These are phyloP conservation scores for Edaphochlamys debaryana DNA, from an alignment of 139 green algal species.

Conservation along the genomic window DNA sequence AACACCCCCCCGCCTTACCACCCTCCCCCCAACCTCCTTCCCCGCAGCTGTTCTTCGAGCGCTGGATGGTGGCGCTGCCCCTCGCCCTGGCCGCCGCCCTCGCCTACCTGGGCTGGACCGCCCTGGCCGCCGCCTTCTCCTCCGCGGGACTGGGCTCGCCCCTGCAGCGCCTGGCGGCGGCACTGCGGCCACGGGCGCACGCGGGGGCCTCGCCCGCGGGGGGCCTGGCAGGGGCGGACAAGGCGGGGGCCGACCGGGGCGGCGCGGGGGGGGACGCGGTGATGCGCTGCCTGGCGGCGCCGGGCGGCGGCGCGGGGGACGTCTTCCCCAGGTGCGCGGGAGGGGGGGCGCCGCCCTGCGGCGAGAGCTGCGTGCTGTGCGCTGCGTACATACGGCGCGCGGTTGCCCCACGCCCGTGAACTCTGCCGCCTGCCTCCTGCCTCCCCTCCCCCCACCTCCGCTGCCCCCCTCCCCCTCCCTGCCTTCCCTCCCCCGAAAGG, in stretches of 20 bases:
- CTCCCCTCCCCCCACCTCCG: too few species aligned
- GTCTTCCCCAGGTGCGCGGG: not conserved
- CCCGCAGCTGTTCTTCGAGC: slow-evolving; percentile 32
- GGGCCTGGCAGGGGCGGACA: not conserved
- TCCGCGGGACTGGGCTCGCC: too few species aligned
- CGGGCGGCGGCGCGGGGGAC: not conserved
- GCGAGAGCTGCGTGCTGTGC: too few species aligned
- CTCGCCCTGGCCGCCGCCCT: not conserved
- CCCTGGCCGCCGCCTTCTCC: not conserved
- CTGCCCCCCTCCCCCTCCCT: too few species aligned
- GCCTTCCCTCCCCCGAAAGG: not conserved
- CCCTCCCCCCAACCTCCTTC: not conserved
- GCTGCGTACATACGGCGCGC: too few species aligned
- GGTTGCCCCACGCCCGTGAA: too few species aligned
- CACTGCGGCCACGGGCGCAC: too few species aligned
- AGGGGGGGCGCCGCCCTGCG: too few species aligned
- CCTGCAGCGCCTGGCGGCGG: too few species aligned
- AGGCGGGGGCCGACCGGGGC: too few species aligned
- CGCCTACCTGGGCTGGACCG: slow-evolving; percentile 6
- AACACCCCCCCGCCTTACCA: too few species aligned
- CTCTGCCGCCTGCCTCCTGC: too few species aligned
- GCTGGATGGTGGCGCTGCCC: slow-evolving; percentile 31
- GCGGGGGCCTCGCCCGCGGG: not conserved
- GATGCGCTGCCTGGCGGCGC: not conserved
- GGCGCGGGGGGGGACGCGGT: not conserved